Evolutionary conservation across 176 grass and related monocot species (phyloP).

Genomic region (Poa pratensis): DNA sequence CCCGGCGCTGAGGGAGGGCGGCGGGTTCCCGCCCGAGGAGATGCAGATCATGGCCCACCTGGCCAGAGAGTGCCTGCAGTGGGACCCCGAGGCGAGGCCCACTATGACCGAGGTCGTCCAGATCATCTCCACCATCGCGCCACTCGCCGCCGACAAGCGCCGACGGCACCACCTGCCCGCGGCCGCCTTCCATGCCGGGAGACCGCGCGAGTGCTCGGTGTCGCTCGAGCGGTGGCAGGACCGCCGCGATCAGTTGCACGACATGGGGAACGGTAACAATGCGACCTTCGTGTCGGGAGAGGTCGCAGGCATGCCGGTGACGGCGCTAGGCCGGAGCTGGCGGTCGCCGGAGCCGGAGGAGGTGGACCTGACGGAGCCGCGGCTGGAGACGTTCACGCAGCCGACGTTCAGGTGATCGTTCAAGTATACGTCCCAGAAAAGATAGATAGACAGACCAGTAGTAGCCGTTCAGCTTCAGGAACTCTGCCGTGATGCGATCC

Average conservation of each 20-base stretch:
- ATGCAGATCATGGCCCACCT: conserved; percentile 98
- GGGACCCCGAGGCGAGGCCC: conserved; percentile 90
- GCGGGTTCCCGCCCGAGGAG: conserved; percentile 83
- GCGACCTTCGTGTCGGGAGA: conserved; percentile 42
- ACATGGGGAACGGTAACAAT: too few species aligned
- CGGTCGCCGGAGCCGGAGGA: conserved; percentile 58
- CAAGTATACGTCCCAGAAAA: too few species aligned
- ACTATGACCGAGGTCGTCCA: conserved; percentile 95
- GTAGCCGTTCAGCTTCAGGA: background rate
- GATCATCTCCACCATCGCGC: conserved; percentile 84
- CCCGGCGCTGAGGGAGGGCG: conserved; percentile 65
- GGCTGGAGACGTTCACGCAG: conserved; percentile 76
- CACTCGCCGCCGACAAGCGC: conserved; percentile 42
- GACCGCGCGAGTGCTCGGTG: conserved; percentile 39
- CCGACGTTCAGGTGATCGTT: conserved; percentile 38
- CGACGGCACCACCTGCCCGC: conserved; percentile 50
- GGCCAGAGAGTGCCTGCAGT: conserved; percentile 91
- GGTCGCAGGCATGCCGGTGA: conserved; percentile 37
- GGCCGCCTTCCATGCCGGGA: conserved; percentile 14
- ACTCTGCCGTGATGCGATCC: background rate
- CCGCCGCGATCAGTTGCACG: background rate
- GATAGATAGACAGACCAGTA: background rate
- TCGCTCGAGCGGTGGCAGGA: conserved; percentile 31
- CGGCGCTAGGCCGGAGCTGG: conserved; percentile 41
- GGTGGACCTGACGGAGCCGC: conserved; percentile 85